These are phyloP conservation scores for Verticillium tricorpus DNA, from an alignment of 2,329 filamentous ascomycete genomes.

Conservation along the genomic window DNA sequence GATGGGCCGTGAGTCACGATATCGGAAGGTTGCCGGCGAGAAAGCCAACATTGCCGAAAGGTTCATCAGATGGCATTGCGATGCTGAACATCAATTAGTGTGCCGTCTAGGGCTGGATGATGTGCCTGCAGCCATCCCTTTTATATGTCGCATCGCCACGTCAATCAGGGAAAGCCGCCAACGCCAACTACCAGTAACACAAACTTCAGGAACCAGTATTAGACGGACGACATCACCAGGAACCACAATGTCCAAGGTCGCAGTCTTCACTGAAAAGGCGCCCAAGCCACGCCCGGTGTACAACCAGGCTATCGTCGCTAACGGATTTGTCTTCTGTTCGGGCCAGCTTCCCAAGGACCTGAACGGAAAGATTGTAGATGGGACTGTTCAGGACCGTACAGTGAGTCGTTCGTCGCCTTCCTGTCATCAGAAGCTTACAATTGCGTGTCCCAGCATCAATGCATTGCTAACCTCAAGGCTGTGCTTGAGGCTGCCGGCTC, in stretches of 20 bases:
- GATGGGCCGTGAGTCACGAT: too few species aligned
- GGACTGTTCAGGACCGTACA: constrained; percentile 62
- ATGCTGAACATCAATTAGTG: too few species aligned
- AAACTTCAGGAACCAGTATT: too few species aligned
- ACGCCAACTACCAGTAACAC: too few species aligned
- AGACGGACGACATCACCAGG: too few species aligned
- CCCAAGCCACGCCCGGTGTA: constrained; percentile 36
- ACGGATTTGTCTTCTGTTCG: constrained; percentile 64
- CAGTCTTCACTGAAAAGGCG: constrained; percentile 34
- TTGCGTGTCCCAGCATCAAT: constrained; percentile 38
- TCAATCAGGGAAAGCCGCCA: too few species aligned
- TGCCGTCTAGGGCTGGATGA: too few species aligned
- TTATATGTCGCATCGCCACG: too few species aligned
- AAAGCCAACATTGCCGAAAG: too few species aligned
- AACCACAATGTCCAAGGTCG: constrained; percentile 26
- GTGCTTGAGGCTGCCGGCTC: constrained; percentile 66
- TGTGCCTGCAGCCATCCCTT: too few species aligned
- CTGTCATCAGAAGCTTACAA: not conserved
- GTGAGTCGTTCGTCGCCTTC: constrained; percentile 15
- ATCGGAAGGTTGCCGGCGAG: too few species aligned
- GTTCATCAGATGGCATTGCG: too few species aligned
- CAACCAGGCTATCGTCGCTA: constrained; percentile 59
- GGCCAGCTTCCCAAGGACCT: constrained; percentile 64
- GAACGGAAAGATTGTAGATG: constrained; percentile 56
- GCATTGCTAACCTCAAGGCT: constrained; percentile 63